Evolutionary conservation across 148 eudicot species (phyloP).

Genomic region (Cornus florida): DNA sequence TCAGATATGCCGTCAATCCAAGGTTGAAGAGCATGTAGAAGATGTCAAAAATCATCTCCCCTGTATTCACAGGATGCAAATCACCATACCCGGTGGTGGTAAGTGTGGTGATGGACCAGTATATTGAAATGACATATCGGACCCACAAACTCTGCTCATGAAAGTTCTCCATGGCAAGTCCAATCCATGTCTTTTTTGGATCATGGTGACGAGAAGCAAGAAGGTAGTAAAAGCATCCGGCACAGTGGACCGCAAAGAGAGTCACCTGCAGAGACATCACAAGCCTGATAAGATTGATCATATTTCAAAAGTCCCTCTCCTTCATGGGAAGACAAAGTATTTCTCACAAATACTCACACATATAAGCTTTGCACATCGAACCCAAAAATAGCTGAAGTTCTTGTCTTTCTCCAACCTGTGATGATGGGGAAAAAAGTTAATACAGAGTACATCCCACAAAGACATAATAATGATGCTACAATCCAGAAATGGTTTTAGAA

Average conservation of each 20-base stretch:
- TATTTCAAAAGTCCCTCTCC: neutral
- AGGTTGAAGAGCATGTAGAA: slow-evolving; percentile 85
- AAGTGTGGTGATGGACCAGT: slow-evolving; percentile 87
- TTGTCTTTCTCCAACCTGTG: slow-evolving; percentile 76
- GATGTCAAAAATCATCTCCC: slow-evolving; percentile 69
- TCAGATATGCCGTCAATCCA: slow-evolving; percentile 68
- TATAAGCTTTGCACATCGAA: slow-evolving; percentile 63
- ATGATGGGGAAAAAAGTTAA: neutral
- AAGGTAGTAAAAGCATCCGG: slow-evolving; percentile 64
- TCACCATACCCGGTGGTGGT: slow-evolving; percentile 89
- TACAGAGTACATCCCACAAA: neutral
- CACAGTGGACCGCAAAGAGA: slow-evolving; percentile 71
- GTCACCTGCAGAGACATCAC: slow-evolving; percentile 54
- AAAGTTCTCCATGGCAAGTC: slow-evolving; percentile 30
- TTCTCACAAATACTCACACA: slow-evolving; percentile 50
- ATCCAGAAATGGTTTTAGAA: neutral
- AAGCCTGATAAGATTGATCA: neutral
- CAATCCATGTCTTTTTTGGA: slow-evolving; percentile 64
- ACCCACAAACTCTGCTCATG: slow-evolving; percentile 27
- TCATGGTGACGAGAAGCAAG: slow-evolving; percentile 50
- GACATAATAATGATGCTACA: neutral
- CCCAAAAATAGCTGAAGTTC: slow-evolving; percentile 57
- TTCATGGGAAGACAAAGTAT: neutral
- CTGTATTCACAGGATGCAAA: slow-evolving; percentile 63
- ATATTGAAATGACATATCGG: slow-evolving; percentile 61